Base-by-base conservation (phyloP, 495 filamentous ascomycete species). In the Neurospora terricola region DNA sequence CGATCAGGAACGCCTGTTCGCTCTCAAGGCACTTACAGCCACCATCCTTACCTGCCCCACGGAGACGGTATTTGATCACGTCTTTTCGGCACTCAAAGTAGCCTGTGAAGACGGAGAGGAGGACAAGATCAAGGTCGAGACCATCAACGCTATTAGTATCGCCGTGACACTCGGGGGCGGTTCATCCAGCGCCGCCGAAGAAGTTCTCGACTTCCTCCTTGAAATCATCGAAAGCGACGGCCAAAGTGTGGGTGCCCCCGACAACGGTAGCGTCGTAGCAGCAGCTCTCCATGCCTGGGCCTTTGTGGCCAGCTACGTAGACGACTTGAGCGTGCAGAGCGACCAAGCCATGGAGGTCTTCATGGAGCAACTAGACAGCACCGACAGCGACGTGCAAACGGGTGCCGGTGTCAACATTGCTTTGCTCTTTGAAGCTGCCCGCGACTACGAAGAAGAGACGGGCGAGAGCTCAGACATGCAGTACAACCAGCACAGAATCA, bases 351-450 rank as follows among this genome's bases (percentile, higher is more conserved):
- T 97, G 77, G 92, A 97, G 71, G 91, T 91, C 7, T 94, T 98
- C 77, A 90, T 93, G 38, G 95, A 98, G 66, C 96, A 99, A 80
- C 87, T 99, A 37, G 89, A 93, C 48, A 94, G 92, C 77, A 84
- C 86, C 39, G 91, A 94, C 72, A 83, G 91, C 1, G 82, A 84
- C 6, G 94, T 98, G 1, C 93, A 97, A 80, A 89, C 96, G 70
- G 90, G 92, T 3, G 94, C 96, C 1, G 96, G 94, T 0, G 91
- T 94, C 76, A 94, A 94, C 79, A 96, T 98, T 75, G 95, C 95
- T 3, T 83, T 97, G 1, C 85, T 98, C 1, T 96, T 93, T 76
- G 95, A 98, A 77, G 93, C 78, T 89, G 92, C 83, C 86, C 90
- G 84, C 76, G 87, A 88, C 73, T 85, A 89, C 39, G 90, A 93